Conservation (phyloP, 2,329 filamentous ascomycete species). For the Endoconidiophora polonica region DNA sequence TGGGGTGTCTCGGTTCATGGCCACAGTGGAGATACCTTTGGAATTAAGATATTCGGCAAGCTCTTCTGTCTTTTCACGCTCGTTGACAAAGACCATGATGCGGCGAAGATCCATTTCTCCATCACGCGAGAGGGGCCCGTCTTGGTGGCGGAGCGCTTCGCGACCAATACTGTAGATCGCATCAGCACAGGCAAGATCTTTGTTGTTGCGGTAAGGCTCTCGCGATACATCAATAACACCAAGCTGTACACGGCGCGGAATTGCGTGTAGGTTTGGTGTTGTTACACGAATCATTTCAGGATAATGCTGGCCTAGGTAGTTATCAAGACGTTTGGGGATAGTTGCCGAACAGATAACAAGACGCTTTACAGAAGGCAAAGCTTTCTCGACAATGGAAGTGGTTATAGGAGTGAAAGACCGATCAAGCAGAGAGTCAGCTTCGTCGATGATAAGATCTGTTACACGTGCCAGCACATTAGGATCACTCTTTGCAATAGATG, state of each 20-base stretch:
- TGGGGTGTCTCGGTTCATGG: constrained; percentile 69
- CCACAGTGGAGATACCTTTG: constrained; percentile 79
- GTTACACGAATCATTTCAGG: constrained; percentile 73
- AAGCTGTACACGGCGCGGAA: constrained; percentile 84
- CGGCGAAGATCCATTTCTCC: constrained; percentile 50
- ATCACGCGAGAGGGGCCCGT: constrained; percentile 20
- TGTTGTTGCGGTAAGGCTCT: constrained; percentile 88
- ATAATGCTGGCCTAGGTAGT: constrained; percentile 63
- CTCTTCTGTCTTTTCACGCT: constrained; percentile 73
- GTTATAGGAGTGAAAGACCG: constrained; percentile 80
- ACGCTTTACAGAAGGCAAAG: constrained; percentile 65
- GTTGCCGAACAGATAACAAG: constrained; percentile 90
- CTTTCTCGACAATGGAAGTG: constrained; percentile 63
- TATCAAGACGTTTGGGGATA: constrained; percentile 79
- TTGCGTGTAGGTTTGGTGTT: constrained; percentile 89
- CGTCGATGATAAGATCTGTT: constrained; percentile 75
- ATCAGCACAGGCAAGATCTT: constrained; percentile 82
- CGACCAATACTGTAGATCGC: constrained; percentile 87
- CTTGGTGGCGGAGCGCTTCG: constrained; percentile 44
- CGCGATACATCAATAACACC: constrained; percentile 83
- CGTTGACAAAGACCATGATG: constrained; percentile 91
- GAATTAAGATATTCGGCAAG: constrained; percentile 61
- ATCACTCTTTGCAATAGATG: constrained; percentile 74
- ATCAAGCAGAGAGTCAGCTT: constrained; percentile 91
- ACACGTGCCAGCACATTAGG: constrained; percentile 89